Evolutionary conservation across 129 eudicot genomes (phyloP).

Genomic region (Mikania micrantha): DNA sequence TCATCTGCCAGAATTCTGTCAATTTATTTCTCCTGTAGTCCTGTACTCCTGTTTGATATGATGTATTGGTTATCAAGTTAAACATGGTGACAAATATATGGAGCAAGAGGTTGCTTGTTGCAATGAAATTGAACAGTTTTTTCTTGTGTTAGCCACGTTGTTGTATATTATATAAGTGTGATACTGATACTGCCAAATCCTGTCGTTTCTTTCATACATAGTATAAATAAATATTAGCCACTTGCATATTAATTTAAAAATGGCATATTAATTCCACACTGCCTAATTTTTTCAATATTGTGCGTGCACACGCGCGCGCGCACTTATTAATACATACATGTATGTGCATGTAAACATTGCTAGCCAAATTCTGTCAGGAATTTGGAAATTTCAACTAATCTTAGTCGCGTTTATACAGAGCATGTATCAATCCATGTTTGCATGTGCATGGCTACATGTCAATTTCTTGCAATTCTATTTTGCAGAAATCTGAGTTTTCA

Average conservation of each 20-base stretch:
- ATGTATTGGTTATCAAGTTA: neutral
- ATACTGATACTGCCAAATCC: neutral
- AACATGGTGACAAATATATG: no score
- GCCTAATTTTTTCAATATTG: neutral
- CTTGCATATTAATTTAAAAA: neutral
- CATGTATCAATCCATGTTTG: neutral
- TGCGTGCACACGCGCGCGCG: no score
- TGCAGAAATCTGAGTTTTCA: neutral
- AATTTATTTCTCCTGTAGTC: neutral
- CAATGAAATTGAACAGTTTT: no score
- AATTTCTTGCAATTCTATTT: neutral
- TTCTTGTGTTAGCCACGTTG: neutral
- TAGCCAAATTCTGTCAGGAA: neutral
- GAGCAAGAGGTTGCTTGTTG: no score
- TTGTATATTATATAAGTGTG: neutral
- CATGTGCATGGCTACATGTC: neutral
- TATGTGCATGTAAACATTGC: neutral
- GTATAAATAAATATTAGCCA: neutral
- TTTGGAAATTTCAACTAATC: neutral
- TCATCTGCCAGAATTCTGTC: neutral
- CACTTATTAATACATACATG: no score
- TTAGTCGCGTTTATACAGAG: neutral
- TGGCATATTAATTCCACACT: neutral
- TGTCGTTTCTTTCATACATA: neutral
- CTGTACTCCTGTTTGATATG: neutral